These are phyloP conservation scores for Monilinia polystroma DNA, from an alignment of 2,329 filamentous ascomycete species.

Conservation along the genomic window DNA sequence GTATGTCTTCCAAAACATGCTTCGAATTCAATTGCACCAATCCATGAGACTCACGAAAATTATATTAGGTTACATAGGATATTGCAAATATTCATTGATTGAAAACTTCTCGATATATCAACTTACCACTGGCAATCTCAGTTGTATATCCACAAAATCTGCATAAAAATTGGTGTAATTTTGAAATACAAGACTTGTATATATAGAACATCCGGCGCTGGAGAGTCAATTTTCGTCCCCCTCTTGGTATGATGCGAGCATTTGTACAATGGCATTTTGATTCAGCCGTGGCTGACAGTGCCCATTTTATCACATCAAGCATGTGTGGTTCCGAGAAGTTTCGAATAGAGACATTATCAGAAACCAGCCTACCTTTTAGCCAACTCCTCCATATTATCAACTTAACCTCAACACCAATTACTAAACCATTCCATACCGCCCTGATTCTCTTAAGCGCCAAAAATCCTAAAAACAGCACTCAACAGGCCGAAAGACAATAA, in stretches of 20 bases:
- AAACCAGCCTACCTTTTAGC: neutral
- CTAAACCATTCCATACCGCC: neutral
- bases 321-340: neutral
- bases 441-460: neutral
- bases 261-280: too few species aligned
- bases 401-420: neutral
- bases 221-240: neutral
- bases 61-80: too few species aligned
- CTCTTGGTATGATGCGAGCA: too few species aligned
- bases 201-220: neutral
- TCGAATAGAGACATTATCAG: neutral
- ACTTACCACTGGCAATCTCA: neutral
- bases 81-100: neutral
- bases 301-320: neutral
- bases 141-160: neutral
- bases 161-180: neutral
- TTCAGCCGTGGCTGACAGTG: too few species aligned
- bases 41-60: too few species aligned
- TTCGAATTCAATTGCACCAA: too few species aligned
- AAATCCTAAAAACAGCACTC: neutral
- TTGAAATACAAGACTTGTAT: too few species aligned
- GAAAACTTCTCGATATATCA: neutral
- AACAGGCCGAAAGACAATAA: neutral
- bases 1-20: too few species aligned
- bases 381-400: neutral